Conservation (phyloP, 306 rosid genomes). For the Cicer arietinum region DNA sequence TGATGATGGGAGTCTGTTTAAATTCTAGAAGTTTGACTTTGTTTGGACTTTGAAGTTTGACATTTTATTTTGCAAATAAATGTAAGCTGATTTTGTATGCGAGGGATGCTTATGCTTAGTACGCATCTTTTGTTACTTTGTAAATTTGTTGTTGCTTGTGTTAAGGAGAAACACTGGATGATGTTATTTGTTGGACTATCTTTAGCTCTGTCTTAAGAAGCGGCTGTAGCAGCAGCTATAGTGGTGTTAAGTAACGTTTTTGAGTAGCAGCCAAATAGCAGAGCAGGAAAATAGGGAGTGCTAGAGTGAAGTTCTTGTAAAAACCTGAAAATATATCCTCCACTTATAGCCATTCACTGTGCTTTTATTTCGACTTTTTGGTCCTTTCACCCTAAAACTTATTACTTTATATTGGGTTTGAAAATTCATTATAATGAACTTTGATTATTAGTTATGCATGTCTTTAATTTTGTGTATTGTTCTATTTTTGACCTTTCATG, state of each 20-base stretch:
- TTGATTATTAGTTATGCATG: not conserved
- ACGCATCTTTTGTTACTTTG: not conserved
- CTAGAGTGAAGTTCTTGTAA: not conserved
- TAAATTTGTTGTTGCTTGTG: not conserved
- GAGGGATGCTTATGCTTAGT: not conserved
- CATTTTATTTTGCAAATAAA: not conserved
- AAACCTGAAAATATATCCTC: not conserved
- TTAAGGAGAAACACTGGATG: not conserved
- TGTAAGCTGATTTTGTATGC: not conserved
- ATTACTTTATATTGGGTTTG: not conserved
- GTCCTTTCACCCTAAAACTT: not conserved
- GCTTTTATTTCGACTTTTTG: not conserved
- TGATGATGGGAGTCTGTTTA: not conserved
- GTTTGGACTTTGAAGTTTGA: not conserved
- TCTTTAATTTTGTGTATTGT: not conserved
- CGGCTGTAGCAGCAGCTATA: not conserved
- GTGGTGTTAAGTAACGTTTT: not conserved
- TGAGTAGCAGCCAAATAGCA: not conserved
- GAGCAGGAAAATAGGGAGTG: no score
- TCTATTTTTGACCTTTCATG: not conserved
- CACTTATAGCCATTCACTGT: not conserved
- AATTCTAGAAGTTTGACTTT: constrained; percentile 1
- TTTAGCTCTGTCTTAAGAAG: not conserved
- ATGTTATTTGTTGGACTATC: not conserved
- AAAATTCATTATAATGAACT: not conserved